phyloP scores from a whole-genome alignment of 352 stramenopile genomes.

The Globisporangium sylvaticum region DNA sequence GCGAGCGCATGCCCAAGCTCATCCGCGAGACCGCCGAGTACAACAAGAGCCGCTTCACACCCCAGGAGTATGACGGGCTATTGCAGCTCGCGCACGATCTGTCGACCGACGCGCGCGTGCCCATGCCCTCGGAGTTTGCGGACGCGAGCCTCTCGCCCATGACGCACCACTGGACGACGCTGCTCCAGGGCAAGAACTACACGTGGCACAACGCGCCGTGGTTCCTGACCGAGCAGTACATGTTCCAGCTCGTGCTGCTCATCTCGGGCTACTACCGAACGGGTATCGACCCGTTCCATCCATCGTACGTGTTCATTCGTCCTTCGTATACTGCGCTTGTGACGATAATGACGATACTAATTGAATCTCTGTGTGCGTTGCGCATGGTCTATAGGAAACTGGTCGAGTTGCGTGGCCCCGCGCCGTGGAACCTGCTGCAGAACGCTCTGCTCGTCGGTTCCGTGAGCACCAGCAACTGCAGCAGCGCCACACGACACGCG shows the following conservation, averaged over 20 bases:
- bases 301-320: constrained; percentile 22
- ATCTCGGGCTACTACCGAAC: constrained; percentile 61
- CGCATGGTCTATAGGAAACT: constrained; percentile 35
- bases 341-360: not conserved
- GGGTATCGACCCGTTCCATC: constrained; percentile 61
- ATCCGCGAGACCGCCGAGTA: constrained; percentile 48
- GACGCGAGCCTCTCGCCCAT: constrained; percentile 35
- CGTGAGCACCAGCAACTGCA: constrained; percentile 13
- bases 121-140: constrained; percentile 35
- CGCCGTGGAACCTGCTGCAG: constrained; percentile 57
- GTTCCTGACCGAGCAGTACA: constrained; percentile 74
- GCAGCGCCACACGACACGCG: constrained; percentile 25
- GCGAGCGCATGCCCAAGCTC: constrained; percentile 49
- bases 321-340: not conserved
- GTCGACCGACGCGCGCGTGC: constrained; percentile 38
- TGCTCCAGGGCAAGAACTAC: constrained; percentile 40
- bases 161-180: constrained; percentile 38
- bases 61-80: constrained; percentile 30
- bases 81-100: constrained; percentile 44
- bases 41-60: constrained; percentile 39
- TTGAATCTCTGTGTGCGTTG: not conserved
- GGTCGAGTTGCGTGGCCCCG: constrained; percentile 41
- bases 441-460: constrained; percentile 36
- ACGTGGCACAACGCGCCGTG: constrained; percentile 73
- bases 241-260: constrained; percentile 66